These are phyloP conservation scores for Puccinia triticina DNA, from an alignment of 1,284 basidiomycete species.

Conservation along the genomic window DNA sequence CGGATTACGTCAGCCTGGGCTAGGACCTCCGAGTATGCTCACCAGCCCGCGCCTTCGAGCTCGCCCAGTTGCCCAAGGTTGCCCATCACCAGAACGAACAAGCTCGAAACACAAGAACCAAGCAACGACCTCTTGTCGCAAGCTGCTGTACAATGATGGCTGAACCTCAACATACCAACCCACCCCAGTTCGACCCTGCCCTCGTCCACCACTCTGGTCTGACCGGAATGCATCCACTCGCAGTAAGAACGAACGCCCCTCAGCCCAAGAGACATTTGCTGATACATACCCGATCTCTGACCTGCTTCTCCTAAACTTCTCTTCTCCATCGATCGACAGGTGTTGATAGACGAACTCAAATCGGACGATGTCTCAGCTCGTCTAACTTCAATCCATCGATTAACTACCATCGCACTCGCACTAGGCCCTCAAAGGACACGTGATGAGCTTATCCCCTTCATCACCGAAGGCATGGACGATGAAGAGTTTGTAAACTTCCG, in stretches of 20 bases:
- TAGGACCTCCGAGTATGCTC: too few relatives aligned
- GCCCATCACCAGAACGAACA: too few relatives aligned
- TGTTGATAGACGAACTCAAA: constrained; percentile 91
- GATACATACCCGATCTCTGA: background rate
- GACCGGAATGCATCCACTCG: constrained; percentile 44
- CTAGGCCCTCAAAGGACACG: constrained; percentile 92
- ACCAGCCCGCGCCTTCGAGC: too few relatives aligned
- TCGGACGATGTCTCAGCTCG: constrained; percentile 92
- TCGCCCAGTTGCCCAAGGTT: too few relatives aligned
- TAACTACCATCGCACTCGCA: constrained; percentile 97
- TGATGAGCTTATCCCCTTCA: constrained; percentile 93
- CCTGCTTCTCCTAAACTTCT: background rate
- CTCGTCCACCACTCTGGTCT: constrained; percentile 44
- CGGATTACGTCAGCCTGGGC: too few relatives aligned
- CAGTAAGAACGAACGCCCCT: constrained; percentile 1
- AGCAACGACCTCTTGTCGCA: too few relatives aligned
- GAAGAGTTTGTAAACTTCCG: constrained; percentile 68
- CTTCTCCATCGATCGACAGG: constrained; percentile 47
- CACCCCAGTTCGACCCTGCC: constrained; percentile 41
- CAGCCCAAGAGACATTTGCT: background rate
- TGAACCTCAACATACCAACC: constrained; percentile 46
- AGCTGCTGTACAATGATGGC: constrained; percentile 32
- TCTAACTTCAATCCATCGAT: constrained; percentile 94
- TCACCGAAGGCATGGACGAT: constrained; percentile 97
- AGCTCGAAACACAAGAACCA: too few relatives aligned